Percentiles rank a stretch among this genome's conserved stretches.
Evolutionary conservation across 2,329 filamentous ascomycete species (phyloP).

Genomic region (Claviceps cyperi): DNA sequence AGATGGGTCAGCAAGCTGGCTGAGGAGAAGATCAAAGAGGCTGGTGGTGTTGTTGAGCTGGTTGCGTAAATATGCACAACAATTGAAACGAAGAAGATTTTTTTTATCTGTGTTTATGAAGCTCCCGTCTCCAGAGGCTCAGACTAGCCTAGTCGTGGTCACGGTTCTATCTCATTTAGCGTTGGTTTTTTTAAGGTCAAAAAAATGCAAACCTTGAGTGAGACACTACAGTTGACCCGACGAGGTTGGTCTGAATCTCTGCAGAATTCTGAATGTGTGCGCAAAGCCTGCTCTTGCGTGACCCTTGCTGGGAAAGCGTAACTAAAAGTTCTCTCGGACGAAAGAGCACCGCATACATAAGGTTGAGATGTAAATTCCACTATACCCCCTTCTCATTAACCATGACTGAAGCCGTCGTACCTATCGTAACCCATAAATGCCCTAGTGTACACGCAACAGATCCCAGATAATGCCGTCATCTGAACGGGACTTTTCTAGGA

Average conservation of each 20-base stretch:
- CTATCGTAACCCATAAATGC: constrained; percentile 2
- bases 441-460: background rate
- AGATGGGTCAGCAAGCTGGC: constrained; percentile 92
- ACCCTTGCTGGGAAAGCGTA: background rate
- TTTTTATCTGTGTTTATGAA: background rate
- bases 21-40: constrained; percentile 98
- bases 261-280: background rate
- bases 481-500: constrained; percentile 1
- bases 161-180: too few species aligned
- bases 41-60: constrained; percentile 89
- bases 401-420: background rate
- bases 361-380: background rate
- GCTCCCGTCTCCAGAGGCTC: background rate
- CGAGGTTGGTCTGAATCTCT: background rate
- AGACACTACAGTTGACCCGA: background rate
- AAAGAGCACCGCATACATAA: background rate
- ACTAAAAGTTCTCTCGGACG: background rate
- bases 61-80: constrained; percentile 49
- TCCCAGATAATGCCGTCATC: background rate
- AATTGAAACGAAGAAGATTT: background rate
- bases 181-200: too few species aligned
- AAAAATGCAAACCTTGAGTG: background rate
- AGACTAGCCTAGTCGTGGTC: too few species aligned
- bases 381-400: background rate
- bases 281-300: background rate